A percentile compares a stretch with the other conserved stretches of the same genome.
phyloP scores from a whole-genome alignment of 768 basidiomycete species.

The Saitozyma sp. region DNA sequence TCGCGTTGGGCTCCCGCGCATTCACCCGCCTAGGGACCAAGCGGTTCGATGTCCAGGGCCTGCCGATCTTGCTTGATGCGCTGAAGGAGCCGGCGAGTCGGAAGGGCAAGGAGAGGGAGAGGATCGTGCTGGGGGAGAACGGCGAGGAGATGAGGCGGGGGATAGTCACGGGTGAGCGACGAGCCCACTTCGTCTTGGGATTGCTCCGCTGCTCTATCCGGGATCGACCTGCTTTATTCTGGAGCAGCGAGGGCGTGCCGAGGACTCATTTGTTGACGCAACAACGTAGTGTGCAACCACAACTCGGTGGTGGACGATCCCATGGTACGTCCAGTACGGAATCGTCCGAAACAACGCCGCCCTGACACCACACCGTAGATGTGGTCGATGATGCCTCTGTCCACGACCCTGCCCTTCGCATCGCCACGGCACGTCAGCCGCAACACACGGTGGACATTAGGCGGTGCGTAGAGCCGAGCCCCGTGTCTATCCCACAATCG shows the following conservation, averaged over 20 bases:
- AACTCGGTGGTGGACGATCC: conserved; percentile 69
- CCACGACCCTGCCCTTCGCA: conserved; percentile 37
- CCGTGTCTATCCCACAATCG: no score
- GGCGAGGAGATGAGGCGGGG: conserved; percentile 18
- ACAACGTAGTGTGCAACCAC: conserved; percentile 77
- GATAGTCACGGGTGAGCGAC: conserved; percentile 38
- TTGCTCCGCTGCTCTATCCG: conserved; percentile 10
- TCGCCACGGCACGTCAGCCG: conserved; percentile 29
- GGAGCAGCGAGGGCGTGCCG: no score
- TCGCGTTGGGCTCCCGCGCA: conserved; percentile 77
- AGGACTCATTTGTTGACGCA: no score
- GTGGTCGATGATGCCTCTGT: conserved; percentile 68
- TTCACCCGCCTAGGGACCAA: conserved; percentile 69
- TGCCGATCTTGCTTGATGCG: conserved; percentile 65
- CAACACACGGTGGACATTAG: conserved; percentile 79
- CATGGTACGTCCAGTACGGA: conserved; percentile 24
- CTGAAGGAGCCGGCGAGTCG: conserved; percentile 54
- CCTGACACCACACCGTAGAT: conserved; percentile 56
- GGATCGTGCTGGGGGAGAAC: conserved; percentile 25
- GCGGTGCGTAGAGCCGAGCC: conserved; percentile 51
- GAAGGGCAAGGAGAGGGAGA: conserved; percentile 66
- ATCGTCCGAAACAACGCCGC: background rate
- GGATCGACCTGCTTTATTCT: background rate
- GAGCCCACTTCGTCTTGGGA: background rate
- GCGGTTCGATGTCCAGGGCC: conserved; percentile 67